Evolutionary conservation across 2,329 filamentous ascomycete genomes (phyloP), one percentile per base, ranked within the genome.

Genomic region (Capronia coronata): DNA sequence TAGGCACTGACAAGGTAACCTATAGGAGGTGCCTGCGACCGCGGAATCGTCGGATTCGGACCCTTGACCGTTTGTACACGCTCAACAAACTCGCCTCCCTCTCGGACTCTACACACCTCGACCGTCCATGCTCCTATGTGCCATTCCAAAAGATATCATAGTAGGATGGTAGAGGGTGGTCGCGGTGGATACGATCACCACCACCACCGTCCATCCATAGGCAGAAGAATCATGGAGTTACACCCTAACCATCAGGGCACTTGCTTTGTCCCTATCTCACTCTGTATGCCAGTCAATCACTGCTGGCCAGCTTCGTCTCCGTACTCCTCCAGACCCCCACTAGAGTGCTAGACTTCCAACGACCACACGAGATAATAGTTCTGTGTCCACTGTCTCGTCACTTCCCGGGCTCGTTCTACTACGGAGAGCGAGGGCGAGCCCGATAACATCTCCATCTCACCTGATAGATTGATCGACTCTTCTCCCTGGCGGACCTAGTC

Each of bases 11-110:
- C 8, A 29, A 38, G 22, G 43, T 10, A 50, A 25, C 47, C 37
- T 52, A 44, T 45, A 23, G 49, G 42, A 25, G 43, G 4, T 13
- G 29, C 41, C 25, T 37, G 14, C 8, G 18, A 41, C 25, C 41
- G 45, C 52, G 52, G 52, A 48, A 48, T 51, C 14, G 37, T 46
- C 48, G 52, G 52, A 51, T 54, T 39, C 14, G 27, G 45, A 32
- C 18, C 43, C 38, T 39, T 21, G 13, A 22, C 38, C 43, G 41
- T 16, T 19, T 37, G 34, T 19, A 7, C 14, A 19, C 13, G 34
- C 34, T 37, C 18, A 37, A 19, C 34, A 23, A n/a, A 43, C 49
- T 52, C 49, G 49, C 49, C 49, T 48, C 49, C 43, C 39, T 38
- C 29, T 19, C 23, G 43, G n/a, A n/a, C 22, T 14, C 9, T 34